Evolutionary conservation across 176 grass and related monocot species (phyloP).

Genomic region (Juncus effusus): DNA sequence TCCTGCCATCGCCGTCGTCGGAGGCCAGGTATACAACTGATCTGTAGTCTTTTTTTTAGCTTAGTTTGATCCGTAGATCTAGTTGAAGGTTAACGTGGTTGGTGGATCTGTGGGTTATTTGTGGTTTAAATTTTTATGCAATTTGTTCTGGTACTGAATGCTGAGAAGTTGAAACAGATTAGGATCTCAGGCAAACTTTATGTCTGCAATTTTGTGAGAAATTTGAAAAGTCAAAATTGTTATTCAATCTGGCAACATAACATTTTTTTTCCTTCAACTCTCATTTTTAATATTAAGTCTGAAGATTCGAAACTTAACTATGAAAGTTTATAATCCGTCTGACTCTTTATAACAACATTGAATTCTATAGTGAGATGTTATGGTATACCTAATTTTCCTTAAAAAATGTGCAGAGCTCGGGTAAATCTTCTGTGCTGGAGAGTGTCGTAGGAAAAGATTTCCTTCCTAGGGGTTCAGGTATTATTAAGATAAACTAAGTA

Average conservation of each 20-base stretch:
- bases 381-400: background rate
- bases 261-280: too few species aligned
- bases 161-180: slow-evolving; percentile 7
- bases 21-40: slow-evolving; percentile 55
- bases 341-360: background rate
- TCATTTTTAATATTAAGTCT: too few species aligned
- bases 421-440: slow-evolving; percentile 97
- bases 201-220: too few species aligned
- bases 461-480: slow-evolving; percentile 95
- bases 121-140: background rate
- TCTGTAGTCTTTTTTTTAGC: background rate
- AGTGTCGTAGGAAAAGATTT: slow-evolving; percentile 98
- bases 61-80: slow-evolving; percentile 35
- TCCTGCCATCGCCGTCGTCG: slow-evolving; percentile 81
- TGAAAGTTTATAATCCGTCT: too few species aligned
- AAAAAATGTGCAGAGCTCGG: slow-evolving; percentile 62
- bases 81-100: slow-evolving; percentile 4
- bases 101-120: slow-evolving; percentile 30
- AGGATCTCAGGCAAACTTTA: slow-evolving; percentile 20
- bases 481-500: slow-evolving; percentile 5
- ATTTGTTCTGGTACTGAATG: slow-evolving; percentile 1
- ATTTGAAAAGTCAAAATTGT: too few species aligned
- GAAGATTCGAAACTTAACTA: too few species aligned
- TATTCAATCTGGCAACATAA: too few species aligned
- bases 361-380: background rate